phyloP scores from a whole-genome alignment of 2,329 filamentous ascomycete species.

The Sarocladium brachiariae region DNA sequence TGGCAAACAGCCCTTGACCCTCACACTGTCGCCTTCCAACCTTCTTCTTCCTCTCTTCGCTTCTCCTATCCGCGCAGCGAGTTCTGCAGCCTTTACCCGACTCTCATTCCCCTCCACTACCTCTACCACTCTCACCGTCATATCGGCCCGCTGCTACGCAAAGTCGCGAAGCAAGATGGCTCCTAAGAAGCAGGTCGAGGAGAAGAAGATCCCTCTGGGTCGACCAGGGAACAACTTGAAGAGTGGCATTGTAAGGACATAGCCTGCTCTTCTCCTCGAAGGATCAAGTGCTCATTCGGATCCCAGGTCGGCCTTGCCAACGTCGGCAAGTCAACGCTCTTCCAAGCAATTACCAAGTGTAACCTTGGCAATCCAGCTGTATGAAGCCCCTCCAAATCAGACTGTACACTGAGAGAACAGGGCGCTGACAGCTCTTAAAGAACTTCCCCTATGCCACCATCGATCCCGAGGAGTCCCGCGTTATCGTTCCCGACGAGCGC shows the following conservation, averaged over 20 bases:
- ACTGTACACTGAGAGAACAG: slow-evolving; percentile 27
- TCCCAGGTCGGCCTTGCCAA: slow-evolving; percentile 91
- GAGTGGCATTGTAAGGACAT: slow-evolving; percentile 82
- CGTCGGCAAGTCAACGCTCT: slow-evolving; percentile 98
- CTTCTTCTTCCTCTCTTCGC: slow-evolving; percentile 35
- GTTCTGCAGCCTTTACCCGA: slow-evolving; percentile 53
- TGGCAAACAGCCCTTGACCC: slow-evolving; percentile 34
- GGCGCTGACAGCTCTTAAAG: slow-evolving; percentile 41
- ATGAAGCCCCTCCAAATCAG: slow-evolving; percentile 36
- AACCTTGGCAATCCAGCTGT: slow-evolving; percentile 94
- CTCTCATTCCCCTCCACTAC: slow-evolving; percentile 33
- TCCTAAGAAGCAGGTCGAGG: slow-evolving; percentile 85
- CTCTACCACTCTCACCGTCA: slow-evolving; percentile 39
- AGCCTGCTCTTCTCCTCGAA: slow-evolving; percentile 6
- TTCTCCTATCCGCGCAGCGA: slow-evolving; percentile 57
- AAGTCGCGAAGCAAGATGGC: slow-evolving; percentile 72
- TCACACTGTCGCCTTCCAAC: slow-evolving; percentile 35
- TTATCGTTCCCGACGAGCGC: slow-evolving; percentile 91
- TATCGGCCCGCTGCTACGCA: slow-evolving; percentile 47
- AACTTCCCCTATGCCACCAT: slow-evolving; percentile 99
- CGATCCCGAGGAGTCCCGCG: slow-evolving; percentile 94
- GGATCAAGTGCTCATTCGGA: slow-evolving; percentile 11
- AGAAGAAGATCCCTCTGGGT: slow-evolving; percentile 95
- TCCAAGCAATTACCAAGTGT: slow-evolving; percentile 99
- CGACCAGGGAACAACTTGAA: slow-evolving; percentile 96